Evolutionary conservation across 2,329 filamentous ascomycete species (phyloP), one percentile per base, ranked within the genome.

Genomic region (Hyphodiscus sp.): DNA sequence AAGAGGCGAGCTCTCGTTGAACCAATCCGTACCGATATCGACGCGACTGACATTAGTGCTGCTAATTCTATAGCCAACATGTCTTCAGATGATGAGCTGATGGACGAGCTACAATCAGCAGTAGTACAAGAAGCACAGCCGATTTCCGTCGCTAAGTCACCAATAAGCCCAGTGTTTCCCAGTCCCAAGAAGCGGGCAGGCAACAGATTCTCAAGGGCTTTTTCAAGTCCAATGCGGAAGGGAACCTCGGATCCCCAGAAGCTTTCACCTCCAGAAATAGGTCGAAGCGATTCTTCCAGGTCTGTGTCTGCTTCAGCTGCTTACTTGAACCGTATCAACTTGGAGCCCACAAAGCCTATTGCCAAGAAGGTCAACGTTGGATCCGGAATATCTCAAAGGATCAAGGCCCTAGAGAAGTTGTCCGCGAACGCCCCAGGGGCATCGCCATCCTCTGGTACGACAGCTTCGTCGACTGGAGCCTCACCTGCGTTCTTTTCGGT

Each of bases 331-430:
- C 79, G 74, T 55, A 72, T 79, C 47, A 80, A 78, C 58, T 79
- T 81, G 61, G 70, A 74, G 29, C 67, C 62, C 42, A 50, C 71
- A n/a, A 70, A 79, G 15, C 77, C 78, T 49, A 66, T 86, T 48
- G 73, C 78, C 2, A 90, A 88, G 68, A 95, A 91, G 68, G 78
- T 85, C 60, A 94, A 89, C 64, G 81, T 97, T 20, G 91, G 90
- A 8, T 91, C 88, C 9, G 91, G 89, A 61, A 96, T 99, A 56
- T 95, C 92, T 2, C 89, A 92, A 68, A 86, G 94, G 43, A 97
- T 97, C 69, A 95, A 96, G 70, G 91, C 91, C 7, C 76, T 99
- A 50, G 89, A 96, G 67, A 91, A 90, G 69, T 78, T 94, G 60
- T 78, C 85, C 55, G 74, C 77, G 2, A 74, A 76, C 3, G 43